Evolutionary conservation across 2,329 filamentous ascomycete species (phyloP).

Genomic region (Colletotrichum tropicale): DNA sequence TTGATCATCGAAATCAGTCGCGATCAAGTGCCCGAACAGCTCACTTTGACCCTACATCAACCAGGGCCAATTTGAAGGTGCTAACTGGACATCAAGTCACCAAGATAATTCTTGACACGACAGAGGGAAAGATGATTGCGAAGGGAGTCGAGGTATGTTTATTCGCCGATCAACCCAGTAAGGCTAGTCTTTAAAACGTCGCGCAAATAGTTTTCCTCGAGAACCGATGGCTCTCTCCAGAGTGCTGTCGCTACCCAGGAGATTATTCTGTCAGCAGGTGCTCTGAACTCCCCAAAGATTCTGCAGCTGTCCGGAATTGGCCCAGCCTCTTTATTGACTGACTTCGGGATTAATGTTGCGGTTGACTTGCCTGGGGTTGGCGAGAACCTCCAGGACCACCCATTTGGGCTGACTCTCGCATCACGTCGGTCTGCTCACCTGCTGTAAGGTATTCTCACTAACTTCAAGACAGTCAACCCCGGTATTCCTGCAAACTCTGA

Average conservation of each 20-base stretch:
- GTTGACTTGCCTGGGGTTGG: conserved; percentile 4
- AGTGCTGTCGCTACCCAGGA: conserved; percentile 31
- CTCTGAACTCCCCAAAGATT: conserved; percentile 44
- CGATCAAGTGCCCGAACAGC: conserved; percentile 4
- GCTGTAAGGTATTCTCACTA: not conserved
- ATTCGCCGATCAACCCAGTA: not conserved
- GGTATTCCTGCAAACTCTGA: conserved; percentile 9
- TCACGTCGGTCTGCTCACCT: not conserved
- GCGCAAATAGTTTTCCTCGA: not conserved
- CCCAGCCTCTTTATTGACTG: conserved; percentile 34
- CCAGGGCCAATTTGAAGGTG: conserved; percentile 9
- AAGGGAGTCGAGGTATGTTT: conserved; percentile 24
- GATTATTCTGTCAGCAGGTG: conserved; percentile 44
- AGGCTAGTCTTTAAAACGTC: not conserved
- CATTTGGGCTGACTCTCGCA: not conserved
- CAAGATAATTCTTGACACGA: conserved; percentile 21
- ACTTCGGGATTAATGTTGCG: conserved; percentile 34
- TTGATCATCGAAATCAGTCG: not conserved
- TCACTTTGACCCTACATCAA: not conserved
- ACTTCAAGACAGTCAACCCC: not conserved
- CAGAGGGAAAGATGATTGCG: conserved; percentile 13
- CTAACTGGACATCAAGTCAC: conserved; percentile 21
- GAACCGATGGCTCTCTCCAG: not conserved
- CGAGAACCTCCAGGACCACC: conserved; percentile 15
- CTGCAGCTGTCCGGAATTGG: conserved; percentile 56